Evolutionary conservation across 2,329 filamentous ascomycete species (phyloP).

Genomic region (Pezicula neosporulosa): DNA sequence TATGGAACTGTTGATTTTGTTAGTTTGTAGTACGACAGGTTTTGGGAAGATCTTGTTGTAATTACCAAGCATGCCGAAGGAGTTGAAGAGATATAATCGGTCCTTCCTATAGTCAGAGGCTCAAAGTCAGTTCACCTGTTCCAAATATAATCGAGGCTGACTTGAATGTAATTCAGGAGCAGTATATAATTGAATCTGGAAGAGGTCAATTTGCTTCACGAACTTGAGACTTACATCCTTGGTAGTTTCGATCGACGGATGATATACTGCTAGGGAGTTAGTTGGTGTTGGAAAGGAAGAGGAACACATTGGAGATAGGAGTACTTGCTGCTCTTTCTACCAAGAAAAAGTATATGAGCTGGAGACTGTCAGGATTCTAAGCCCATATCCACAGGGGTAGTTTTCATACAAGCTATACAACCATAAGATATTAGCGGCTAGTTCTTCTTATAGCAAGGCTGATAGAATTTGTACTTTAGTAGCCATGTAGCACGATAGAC

Average conservation of each 20-base stretch:
- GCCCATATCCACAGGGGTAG: too few species aligned
- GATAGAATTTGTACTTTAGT: conserved; percentile 47
- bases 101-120: conserved; percentile 33
- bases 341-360: conserved; percentile 60
- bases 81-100: conserved; percentile 58
- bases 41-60: background rate
- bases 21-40: conserved; percentile 8
- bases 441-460: conserved; percentile 1
- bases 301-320: background rate
- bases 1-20: conserved; percentile 23
- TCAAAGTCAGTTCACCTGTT: too few species aligned
- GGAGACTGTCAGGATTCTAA: background rate
- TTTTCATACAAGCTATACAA: background rate
- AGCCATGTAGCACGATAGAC: conserved; percentile 58
- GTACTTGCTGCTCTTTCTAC: conserved; percentile 55
- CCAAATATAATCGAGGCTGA: too few species aligned
- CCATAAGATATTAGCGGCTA: background rate
- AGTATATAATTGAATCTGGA: too few species aligned
- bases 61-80: conserved; percentile 50
- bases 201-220: too few species aligned
- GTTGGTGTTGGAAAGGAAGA: background rate
- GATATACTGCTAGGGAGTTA: conserved; percentile 32
- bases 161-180: too few species aligned
- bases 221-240: conserved; percentile 30
- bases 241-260: conserved; percentile 49